A percentile compares a stretch with the other conserved stretches of the same genome.
phyloP scores from a whole-genome alignment of 768 basidiomycete species.

The Mycena leptocephala region DNA sequence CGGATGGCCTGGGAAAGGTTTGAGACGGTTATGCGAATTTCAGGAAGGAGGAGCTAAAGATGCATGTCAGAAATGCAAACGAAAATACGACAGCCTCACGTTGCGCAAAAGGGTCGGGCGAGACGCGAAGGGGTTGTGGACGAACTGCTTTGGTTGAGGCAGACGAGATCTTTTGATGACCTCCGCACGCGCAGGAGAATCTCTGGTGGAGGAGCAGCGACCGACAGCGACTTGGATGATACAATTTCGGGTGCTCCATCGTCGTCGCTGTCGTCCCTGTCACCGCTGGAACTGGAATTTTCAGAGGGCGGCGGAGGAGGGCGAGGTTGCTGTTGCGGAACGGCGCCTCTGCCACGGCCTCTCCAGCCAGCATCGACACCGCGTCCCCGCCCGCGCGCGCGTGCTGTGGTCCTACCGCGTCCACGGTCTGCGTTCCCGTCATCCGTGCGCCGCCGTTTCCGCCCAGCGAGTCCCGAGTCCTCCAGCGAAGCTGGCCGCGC shows the following conservation, averaged over 20 bases:
- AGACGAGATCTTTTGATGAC: conserved; percentile 41
- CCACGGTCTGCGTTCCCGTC: conserved; percentile 41
- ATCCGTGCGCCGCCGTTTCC: conserved; percentile 61
- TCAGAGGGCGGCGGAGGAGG: conserved; percentile 22
- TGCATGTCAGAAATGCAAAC: conserved; percentile 15
- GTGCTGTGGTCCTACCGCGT: conserved; percentile 39
- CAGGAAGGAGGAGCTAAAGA: conserved; percentile 82
- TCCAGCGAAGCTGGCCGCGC: conserved; percentile 81
- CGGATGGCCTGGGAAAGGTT: conserved; percentile 94
- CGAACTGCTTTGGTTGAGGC: conserved; percentile 62
- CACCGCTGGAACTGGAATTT: conserved; percentile 42
- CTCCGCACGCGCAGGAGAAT: conserved; percentile 8
- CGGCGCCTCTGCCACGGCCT: conserved; percentile 42
- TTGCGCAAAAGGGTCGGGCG: conserved; percentile 85
- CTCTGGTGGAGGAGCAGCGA: neutral
- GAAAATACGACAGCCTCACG: conserved; percentile 60
- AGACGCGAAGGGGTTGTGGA: conserved; percentile 76
- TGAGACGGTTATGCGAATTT: conserved; percentile 91
- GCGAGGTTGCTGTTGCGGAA: conserved; percentile 35
- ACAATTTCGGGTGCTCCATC: conserved; percentile 70
- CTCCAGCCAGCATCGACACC: conserved; percentile 48
- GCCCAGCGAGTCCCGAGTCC: conserved; percentile 55
- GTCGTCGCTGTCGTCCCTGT: conserved; percentile 47
- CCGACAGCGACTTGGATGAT: conserved; percentile 64
- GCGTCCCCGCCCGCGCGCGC: conserved; percentile 42